Conservation (phyloP, 352 stramenopile species). For the Pythium biforme region DNA sequence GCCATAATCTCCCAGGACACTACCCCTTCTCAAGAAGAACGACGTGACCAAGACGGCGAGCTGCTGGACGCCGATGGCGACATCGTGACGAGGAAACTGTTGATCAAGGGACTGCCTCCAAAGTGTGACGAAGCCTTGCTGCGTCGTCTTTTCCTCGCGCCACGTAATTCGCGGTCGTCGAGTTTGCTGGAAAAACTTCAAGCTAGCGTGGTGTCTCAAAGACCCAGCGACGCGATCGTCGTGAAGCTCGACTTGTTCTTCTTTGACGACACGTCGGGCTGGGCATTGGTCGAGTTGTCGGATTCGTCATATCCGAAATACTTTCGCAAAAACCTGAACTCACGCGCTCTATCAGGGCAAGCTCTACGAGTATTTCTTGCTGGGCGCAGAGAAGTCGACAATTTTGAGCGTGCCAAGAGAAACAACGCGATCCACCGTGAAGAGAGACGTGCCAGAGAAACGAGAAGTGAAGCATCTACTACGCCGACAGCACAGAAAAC, state of each 20-base stretch:
- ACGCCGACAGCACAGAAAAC: not conserved
- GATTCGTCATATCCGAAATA: conserved; percentile 40
- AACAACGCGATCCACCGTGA: conserved; percentile 32
- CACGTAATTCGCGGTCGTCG: not conserved
- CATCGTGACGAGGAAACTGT: conserved; percentile 57
- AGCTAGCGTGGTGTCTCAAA: conserved; percentile 7
- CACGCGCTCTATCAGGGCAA: conserved; percentile 45
- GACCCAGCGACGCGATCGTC: conserved; percentile 28
- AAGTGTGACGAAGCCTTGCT: conserved; percentile 44
- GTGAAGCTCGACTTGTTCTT: conserved; percentile 65
- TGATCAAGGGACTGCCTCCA: conserved; percentile 63
- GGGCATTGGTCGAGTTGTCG: conserved; percentile 71
- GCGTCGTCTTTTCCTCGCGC: conserved; percentile 45
- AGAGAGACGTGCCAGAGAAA: not conserved
- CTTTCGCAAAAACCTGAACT: conserved; percentile 62
- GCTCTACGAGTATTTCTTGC: conserved; percentile 59
- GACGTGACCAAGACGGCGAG: conserved; percentile 36
- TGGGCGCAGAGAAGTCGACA: conserved; percentile 57
- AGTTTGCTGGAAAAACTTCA: conserved; percentile 18
- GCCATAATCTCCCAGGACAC: conserved; percentile 4
- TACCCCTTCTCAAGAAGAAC: conserved; percentile 3
- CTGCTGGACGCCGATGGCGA: conserved; percentile 44
- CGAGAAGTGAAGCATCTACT: not conserved
- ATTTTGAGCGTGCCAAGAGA: conserved; percentile 53
- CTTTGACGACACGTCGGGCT: conserved; percentile 67